Percentiles rank a stretch among this genome's conserved stretches.
Conservation (phyloP, 202 grass and related monocot species). For the Panicum virgatum region DNA sequence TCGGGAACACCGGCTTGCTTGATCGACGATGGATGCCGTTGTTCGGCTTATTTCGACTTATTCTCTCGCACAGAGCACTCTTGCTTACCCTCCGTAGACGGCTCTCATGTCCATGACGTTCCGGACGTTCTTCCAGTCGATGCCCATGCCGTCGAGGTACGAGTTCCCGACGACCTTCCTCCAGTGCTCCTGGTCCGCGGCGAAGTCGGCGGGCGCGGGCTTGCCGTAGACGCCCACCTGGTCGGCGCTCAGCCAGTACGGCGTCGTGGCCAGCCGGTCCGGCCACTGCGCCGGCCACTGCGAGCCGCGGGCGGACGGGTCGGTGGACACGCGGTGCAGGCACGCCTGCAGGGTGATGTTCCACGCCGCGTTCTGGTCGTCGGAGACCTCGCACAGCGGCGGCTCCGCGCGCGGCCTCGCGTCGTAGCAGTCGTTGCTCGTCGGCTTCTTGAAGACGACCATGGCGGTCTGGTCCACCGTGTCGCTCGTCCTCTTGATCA, state of each 20-base stretch:
- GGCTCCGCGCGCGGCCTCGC: conserved; percentile 45
- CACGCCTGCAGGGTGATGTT: conserved; percentile 75
- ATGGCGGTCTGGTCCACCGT: conserved; percentile 67
- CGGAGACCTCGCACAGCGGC: conserved; percentile 58
- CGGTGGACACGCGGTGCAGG: conserved; percentile 63
- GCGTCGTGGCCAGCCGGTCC: conserved; percentile 51
- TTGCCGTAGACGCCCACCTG: conserved; percentile 77
- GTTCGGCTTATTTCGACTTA: no score
- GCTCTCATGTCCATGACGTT: conserved; percentile 94
- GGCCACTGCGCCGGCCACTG: conserved; percentile 76
- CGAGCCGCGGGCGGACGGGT: conserved; percentile 37
- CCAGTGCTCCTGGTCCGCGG: conserved; percentile 75
- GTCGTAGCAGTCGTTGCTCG: conserved; percentile 68
- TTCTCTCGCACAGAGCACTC: no score
- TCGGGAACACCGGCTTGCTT: no score
- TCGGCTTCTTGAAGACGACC: conserved; percentile 77
- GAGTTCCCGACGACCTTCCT: conserved; percentile 48
- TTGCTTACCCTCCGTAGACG: conserved; percentile 66
- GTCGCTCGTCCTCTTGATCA: conserved; percentile 74
- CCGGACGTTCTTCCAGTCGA: conserved; percentile 72
- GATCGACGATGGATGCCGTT: no score
- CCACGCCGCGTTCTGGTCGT: conserved; percentile 84
- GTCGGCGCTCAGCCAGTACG: conserved; percentile 61
- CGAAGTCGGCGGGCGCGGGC: conserved; percentile 58
- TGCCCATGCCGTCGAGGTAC: conserved; percentile 67